Percentiles rank a stretch among this genome's conserved stretches.
Conservation (phyloP, 495 filamentous ascomycete species). For the Astrothelium macrocarpum region DNA sequence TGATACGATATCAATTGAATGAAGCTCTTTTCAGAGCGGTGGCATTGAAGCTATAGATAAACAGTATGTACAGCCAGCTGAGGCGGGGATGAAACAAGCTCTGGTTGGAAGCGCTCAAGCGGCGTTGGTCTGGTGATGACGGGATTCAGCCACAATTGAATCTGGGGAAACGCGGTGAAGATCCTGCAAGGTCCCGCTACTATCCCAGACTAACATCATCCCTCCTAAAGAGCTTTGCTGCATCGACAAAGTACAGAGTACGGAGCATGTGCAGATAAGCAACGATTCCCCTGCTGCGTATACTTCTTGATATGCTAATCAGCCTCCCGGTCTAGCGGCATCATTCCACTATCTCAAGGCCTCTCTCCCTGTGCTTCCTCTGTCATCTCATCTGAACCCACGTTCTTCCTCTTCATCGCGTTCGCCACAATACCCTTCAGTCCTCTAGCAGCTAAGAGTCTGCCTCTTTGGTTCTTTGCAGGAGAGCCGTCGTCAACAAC, state of each 20-base stretch:
- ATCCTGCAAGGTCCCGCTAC: slow-evolving; percentile 6
- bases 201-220: neutral
- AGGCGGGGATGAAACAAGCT: neutral
- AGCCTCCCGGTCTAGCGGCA: too few species aligned
- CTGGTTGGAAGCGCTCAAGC: neutral
- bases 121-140: slow-evolving; percentile 5
- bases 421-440: slow-evolving; percentile 1
- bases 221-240: neutral
- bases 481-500: neutral
- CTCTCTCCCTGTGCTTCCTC: too few species aligned
- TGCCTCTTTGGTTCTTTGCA: neutral
- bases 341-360: too few species aligned
- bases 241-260: too few species aligned
- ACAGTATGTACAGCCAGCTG: neutral
- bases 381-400: neutral
- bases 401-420: neutral
- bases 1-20: neutral
- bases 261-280: too few species aligned
- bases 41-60: neutral
- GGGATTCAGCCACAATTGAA: neutral
- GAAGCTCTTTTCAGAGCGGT: neutral
- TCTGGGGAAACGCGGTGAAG: neutral
- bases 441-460: neutral
- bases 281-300: too few species aligned
- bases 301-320: too few species aligned